Base-by-base conservation (phyloP, 495 filamentous ascomycete species). In the Evansstolkia leycettana region DNA sequence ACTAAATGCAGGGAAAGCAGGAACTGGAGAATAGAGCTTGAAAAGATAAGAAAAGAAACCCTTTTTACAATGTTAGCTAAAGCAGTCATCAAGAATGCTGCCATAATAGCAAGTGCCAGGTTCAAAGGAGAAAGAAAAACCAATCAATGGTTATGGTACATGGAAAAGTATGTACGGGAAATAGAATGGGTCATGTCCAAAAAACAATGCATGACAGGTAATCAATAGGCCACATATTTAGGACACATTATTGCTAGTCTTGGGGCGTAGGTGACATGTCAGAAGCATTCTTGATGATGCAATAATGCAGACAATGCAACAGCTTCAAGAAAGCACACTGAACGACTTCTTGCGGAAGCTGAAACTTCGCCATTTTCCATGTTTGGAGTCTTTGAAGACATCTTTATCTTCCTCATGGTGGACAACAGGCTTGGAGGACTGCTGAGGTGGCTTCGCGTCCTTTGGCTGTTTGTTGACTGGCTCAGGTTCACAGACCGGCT, bases 311-410 rank as follows among this genome's bases (percentile, higher is more conserved):
- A 23, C 20, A 9, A 23, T 23, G 20, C 20, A 23, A 23, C 9
- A 9, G 9, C 14, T 30, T 55, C 45, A 65, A 33, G 52, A 49
- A 28, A 54, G 46, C 34, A 61, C 54, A 34, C 50, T 61, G 24
- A 58, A 60, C 5, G 52, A 57, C 39, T 61, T 68, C 45, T 62
- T 68, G 25, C 56, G 45, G 26, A 68, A 41, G 36, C 57, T 57
- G 47, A 64, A 64, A 26, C 56, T 58, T 34, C 54, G 60, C 38
- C 58, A 55, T 48, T 58, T 67, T 41, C 54, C 31, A 42, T 42
- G 25, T 17, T 54, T 52, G 17, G 41, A 29, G 15, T 46, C 39
- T 33, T 49, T 46, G 6, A 44, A 28, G 5, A 32, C 25, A 38
- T 48, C 43, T 7, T 37, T 42, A 10, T 56, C 42, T 35, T 46